Evolutionary conservation across 768 basidiomycete genomes (phyloP).

Genomic region (Holtermannia corniformis): DNA sequence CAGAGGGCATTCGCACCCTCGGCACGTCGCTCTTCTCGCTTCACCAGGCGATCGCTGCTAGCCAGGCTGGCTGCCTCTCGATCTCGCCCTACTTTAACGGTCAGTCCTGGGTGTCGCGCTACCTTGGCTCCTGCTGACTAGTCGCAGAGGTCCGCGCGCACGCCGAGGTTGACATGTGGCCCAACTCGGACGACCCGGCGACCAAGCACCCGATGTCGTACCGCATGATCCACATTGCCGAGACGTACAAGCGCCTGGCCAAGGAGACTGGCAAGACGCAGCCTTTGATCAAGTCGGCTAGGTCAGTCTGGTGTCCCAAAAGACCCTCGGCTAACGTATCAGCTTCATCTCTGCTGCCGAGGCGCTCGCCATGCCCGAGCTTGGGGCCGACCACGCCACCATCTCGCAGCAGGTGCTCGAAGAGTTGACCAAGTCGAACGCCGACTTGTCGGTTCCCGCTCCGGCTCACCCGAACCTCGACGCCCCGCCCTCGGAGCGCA

Average conservation of each 20-base stretch:
- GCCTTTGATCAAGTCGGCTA: conserved; percentile 24
- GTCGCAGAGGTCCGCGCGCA: conserved; percentile 33
- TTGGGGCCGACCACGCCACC: conserved; percentile 29
- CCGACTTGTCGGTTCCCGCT: conserved; percentile 14
- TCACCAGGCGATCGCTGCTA: conserved; percentile 52
- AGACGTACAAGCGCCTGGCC: conserved; percentile 2
- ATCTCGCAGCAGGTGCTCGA: conserved; percentile 18
- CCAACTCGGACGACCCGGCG: conserved; percentile 26
- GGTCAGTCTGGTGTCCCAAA: conserved; percentile 7
- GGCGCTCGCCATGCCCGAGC: conserved; percentile 21
- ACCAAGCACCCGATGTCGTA: conserved; percentile 17
- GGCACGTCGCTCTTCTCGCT: conserved; percentile 52
- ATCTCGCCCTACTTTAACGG: conserved; percentile 53
- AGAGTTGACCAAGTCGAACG: conserved; percentile 15
- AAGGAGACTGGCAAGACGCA: conserved; percentile 20
- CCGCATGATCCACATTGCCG: neutral
- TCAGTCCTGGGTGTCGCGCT: conserved; percentile 2
- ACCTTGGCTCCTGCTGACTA: neutral
- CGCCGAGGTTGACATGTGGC: conserved; percentile 23
- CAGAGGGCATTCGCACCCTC: conserved; percentile 49
- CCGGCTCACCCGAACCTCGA: conserved; percentile 8
- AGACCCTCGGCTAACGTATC: neutral
- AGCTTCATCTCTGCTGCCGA: conserved; percentile 30
- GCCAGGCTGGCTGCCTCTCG: conserved; percentile 50
- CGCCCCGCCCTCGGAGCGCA: conserved; percentile 8